These are phyloP conservation scores for Lactarius vividus DNA, from an alignment of 768 basidiomycete species.

Conservation along the genomic window DNA sequence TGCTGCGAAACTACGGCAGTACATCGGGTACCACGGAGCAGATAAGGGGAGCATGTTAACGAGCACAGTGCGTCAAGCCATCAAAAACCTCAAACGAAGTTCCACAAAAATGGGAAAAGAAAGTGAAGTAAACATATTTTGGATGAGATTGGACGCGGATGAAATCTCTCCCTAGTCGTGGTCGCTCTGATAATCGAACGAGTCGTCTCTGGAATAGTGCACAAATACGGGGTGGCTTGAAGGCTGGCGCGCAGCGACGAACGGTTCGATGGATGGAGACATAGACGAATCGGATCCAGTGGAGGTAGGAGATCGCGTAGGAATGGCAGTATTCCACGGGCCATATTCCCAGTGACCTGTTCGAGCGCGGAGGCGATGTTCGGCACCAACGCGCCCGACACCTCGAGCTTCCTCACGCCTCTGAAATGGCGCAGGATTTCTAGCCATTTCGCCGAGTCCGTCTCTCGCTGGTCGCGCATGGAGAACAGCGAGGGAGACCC, in stretches of 20 bases:
- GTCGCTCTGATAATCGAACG: neutral
- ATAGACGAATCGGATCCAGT: neutral
- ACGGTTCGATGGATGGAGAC: conserved; percentile 10
- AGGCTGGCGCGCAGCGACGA: conserved; percentile 8
- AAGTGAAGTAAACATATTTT: neutral
- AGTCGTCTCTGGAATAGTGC: neutral
- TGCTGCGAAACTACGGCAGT: neutral
- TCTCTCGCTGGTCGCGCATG: neutral
- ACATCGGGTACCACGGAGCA: neutral
- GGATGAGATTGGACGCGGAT: neutral
- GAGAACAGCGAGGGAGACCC: neutral
- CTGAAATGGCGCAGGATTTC: conserved; percentile 3
- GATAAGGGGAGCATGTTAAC: neutral
- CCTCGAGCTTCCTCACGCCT: conserved; percentile 2
- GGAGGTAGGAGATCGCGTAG: conserved; percentile 18
- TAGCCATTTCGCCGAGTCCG: conserved; percentile 1
- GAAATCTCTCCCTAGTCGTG: neutral
- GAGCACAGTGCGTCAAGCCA: neutral
- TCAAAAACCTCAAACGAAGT: neutral
- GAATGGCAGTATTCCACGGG: conserved; percentile 7
- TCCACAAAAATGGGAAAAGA: neutral
- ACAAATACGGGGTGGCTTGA: conserved; percentile 8
- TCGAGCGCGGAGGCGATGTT: conserved; percentile 10
- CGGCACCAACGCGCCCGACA: neutral
- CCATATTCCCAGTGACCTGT: conserved; percentile 12